Percentiles rank a stretch among this genome's conserved stretches.
Conservation (phyloP, 2,329 filamentous ascomycete genomes). For the Fusarium domesticum region DNA sequence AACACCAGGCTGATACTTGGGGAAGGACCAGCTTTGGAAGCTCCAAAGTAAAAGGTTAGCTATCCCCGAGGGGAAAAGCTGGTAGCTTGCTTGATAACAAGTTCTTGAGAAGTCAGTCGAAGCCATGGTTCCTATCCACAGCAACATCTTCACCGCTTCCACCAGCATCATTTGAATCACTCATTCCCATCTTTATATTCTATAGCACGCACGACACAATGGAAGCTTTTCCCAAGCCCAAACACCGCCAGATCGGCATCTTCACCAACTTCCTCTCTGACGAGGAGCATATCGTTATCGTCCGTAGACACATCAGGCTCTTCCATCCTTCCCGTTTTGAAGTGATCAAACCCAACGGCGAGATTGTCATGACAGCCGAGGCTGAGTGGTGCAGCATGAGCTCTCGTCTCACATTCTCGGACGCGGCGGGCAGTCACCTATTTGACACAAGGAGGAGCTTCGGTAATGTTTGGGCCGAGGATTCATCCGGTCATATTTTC, state of each 20-base stretch:
- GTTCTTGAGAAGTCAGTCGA: too few species aligned
- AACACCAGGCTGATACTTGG: too few species aligned
- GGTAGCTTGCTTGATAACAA: too few species aligned
- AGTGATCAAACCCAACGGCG: conserved; percentile 39
- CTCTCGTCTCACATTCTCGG: conserved; percentile 37
- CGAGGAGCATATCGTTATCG: too few species aligned
- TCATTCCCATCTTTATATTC: background rate
- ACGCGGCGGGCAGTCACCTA: conserved; percentile 51
- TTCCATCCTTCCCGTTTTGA: too few species aligned
- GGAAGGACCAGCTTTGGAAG: too few species aligned
- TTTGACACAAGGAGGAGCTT: conserved; percentile 46
- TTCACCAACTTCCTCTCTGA: conserved; percentile 40
- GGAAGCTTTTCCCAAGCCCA: conserved; percentile 24
- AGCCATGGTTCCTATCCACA: too few species aligned
- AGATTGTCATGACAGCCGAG: conserved; percentile 42
- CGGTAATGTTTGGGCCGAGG: conserved; percentile 47
- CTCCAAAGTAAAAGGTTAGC: too few species aligned
- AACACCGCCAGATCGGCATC: conserved; percentile 37
- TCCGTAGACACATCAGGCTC: too few species aligned
- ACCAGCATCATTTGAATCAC: background rate
- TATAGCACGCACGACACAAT: background rate
- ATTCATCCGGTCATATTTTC: conserved; percentile 44
- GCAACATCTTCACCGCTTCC: too few species aligned
- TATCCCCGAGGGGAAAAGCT: too few species aligned
- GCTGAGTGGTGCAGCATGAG: background rate